phyloP scores from a whole-genome alignment of 208 protist genomes.

The Crithidia expoeki region DNA sequence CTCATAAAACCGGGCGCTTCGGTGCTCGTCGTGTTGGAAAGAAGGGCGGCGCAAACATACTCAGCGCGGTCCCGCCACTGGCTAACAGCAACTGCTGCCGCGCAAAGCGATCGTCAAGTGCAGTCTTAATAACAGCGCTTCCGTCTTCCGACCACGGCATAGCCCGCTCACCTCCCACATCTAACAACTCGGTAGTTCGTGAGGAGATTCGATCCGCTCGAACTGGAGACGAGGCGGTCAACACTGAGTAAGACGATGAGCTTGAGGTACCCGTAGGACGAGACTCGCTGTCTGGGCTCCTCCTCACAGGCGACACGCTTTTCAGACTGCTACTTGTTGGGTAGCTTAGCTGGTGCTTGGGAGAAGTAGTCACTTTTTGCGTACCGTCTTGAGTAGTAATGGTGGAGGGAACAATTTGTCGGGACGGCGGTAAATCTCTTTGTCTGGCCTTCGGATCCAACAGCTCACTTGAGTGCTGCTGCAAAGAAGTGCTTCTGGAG shows the following conservation, averaged over 20 bases:
- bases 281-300: neutral
- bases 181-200: neutral
- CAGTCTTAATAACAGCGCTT: neutral
- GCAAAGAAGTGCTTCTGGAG: slow-evolving; percentile 19
- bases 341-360: slow-evolving; percentile 6
- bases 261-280: neutral
- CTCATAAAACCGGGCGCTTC: neutral
- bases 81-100: slow-evolving; percentile 18
- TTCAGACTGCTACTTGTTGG: neutral
- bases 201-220: neutral
- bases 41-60: neutral
- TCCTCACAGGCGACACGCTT: neutral
- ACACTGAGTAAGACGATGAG: slow-evolving; percentile 1
- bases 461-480: neutral
- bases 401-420: neutral
- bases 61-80: neutral
- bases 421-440: neutral
- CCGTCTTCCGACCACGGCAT: neutral
- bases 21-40: slow-evolving; percentile 11
- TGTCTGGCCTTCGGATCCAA: neutral
- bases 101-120: slow-evolving; percentile 13
- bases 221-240: neutral
- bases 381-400: neutral
- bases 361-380: neutral
- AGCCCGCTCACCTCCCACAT: neutral